Evolutionary conservation across 768 basidiomycete species (phyloP), one percentile per base, ranked within the genome.

Genomic region (Leccinum obscurum): DNA sequence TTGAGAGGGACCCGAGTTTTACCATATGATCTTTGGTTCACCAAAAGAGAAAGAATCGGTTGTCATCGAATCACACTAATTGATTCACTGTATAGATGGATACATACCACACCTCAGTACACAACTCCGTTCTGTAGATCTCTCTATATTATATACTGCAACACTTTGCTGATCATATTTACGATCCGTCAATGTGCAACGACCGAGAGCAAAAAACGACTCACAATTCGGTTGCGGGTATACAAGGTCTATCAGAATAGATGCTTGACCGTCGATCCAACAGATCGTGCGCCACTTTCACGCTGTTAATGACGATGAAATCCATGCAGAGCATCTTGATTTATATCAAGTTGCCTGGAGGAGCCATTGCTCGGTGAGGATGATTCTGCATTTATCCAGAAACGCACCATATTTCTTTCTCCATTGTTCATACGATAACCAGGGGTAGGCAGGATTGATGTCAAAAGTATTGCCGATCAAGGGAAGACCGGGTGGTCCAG

Each of bases 1-100:
- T 64, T 84, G 89, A 34, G 90, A 92, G 59, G 89, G 87, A 7
- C 90, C 90, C 0, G 90, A 92, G 69, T 78, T 91, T 32, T 89
- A 86, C 83, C 80, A 83, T 32, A 84, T 85, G 79, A 37, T 56
- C 41, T 63, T 73, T 32, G 72, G 70, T 32, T 55, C 32, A 4
- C 55, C 68, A 17, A 59, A 62, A 30, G 63, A 62, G 49, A 61
- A 66, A 17, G 60, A 65, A 44, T 2, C 20, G 3, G 20, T 61
- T 24, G 24, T 10, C 9, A 6, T 46, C 35, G 14, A 41, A 54
- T 55, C 55, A 35, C 58, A 67, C 39, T 67, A n/a, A 54, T 14
- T 30, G 30, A 17, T 24, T 30, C 11, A 11, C 46, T 20, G n/a
- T n/a, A n/a, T n/a, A n/a, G n/a, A n/a, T n/a, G n/a, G 41, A 44